phyloP scores from a whole-genome alignment of 352 stramenopile genomes.

The Pythium dissimile region DNA sequence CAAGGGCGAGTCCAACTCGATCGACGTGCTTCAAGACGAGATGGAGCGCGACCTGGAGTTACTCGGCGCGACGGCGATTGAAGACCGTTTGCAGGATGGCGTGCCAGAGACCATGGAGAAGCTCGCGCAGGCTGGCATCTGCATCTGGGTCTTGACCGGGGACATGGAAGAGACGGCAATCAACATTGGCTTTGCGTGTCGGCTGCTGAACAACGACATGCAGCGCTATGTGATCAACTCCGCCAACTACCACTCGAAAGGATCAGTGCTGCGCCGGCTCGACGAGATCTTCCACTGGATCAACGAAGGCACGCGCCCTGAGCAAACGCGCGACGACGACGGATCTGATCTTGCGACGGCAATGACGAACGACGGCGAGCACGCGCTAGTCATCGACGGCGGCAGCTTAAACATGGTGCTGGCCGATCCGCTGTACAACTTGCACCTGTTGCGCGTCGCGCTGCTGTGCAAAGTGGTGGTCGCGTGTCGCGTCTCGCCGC shows the following conservation, averaged over 20 bases:
- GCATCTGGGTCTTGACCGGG: constrained; percentile 85
- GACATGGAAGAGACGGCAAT: constrained; percentile 90
- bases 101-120: constrained; percentile 81
- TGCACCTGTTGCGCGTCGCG: constrained; percentile 79
- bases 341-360: constrained; percentile 21
- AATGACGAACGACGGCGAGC: constrained; percentile 32
- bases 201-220: constrained; percentile 93
- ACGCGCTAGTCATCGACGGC: constrained; percentile 95
- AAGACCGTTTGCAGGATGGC: constrained; percentile 81
- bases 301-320: constrained; percentile 24
- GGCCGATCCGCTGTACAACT: constrained; percentile 63
- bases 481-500: constrained; percentile 96
- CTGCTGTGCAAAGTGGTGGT: constrained; percentile 95
- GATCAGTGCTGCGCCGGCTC: constrained; percentile 59
- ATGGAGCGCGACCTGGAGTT: constrained; percentile 78
- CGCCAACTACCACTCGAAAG: constrained; percentile 61
- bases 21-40: constrained; percentile 68
- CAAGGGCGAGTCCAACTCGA: constrained; percentile 51
- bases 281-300: constrained; percentile 81
- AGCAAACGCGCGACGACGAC: constrained; percentile 18
- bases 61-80: constrained; percentile 81
- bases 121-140: constrained; percentile 72
- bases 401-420: constrained; percentile 85
- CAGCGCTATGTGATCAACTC: constrained; percentile 83
- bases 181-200: constrained; percentile 87